Evolutionary conservation across 2,329 filamentous ascomycete species (phyloP), one percentile per base, ranked within the genome.

Genomic region (Aspergillus terreus): DNA sequence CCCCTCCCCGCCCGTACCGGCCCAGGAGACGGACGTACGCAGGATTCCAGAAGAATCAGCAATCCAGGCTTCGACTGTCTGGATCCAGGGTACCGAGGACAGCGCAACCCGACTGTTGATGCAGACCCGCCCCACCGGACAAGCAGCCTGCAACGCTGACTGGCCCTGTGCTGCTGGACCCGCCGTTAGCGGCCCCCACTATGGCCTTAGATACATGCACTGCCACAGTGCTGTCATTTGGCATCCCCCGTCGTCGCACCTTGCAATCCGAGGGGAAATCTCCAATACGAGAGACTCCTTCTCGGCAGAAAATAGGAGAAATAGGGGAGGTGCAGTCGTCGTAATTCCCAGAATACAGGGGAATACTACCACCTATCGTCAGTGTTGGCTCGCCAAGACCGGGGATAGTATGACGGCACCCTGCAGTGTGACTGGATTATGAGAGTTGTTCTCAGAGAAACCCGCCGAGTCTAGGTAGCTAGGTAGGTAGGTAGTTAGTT

Each of bases 141-240:
- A 30, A 30, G 27, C 9, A 30, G 27, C 9, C 38, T 53, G 40
- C 44, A 46, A 53, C 49, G 32, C 52, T 59, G 40, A 58, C 51
- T 58, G 55, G 58, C 46, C 49, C 44, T 52, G 47, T 51, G 44
- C 49, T 46, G 50, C 51, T 54, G 51, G 55, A 55, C 53, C 54
- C 57, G 46, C 55, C 43, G 57, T 43, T 61, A 61, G 58, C 49
- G 45, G 55, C 55, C 27, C 36, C 58, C 58, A 61, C 57, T 50
- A 17, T 32, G 46, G 44, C 50, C 52, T 57, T 57, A 58, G 58
- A 59, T 61, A 61, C 58, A 57, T 61, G 58, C 57, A 61, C 58
- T 61, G 57, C 60, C 59, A 61, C 59, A 60, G 45, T 61, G 58
- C 54, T 59, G 58, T 58, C 55, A 53, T 61, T 58, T 57, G 52